Evolutionary conservation across 2,329 filamentous ascomycete genomes (phyloP), one percentile per base, ranked within the genome.

Genomic region (Hypoxylon rubiginosum): DNA sequence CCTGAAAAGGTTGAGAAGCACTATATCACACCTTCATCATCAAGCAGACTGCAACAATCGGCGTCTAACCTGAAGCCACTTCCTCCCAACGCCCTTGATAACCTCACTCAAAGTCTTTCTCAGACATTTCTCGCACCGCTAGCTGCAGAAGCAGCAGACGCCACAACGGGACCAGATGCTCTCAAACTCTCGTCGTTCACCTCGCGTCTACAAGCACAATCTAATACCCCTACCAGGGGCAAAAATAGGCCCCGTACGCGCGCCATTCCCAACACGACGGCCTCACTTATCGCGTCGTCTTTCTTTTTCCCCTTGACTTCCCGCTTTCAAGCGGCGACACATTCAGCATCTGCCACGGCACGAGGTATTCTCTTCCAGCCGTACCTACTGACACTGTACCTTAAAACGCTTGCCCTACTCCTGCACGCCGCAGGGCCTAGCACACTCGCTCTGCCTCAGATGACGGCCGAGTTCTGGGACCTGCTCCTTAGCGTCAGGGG

Each of bases 131-230:
- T 98, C 19, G 88, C 90, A 15, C 96, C 96, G 0, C 82, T 98
- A 28, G 94, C 95, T 0, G 90, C 92, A 39, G 84, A 89, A 62
- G 93, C 94, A 2, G 94, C 94, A 43, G 94, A 97, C 75, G 85
- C 90, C 21, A 84, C 89, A 6, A 91, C 91, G 0, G 94, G 95
- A 0, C 94, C 96, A 0, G 89, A 94, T 70, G 87, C 91, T 5
- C 87, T 99, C 49, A 98, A 98, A 81, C 87, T 98, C 21, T 90
- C 93, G 28, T 97, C 91, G 2, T 97, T 98, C 79, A 95, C 91
- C 10, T 92, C 92, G 0, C 89, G 92, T 17, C 89, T 94, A 77
- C 84, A 88, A 62, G 85, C 90, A 17, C 86, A 91, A 73, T 52
- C 85, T 83, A 75, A 64, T 73, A 75, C 39, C 77, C 21, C 61